These are phyloP conservation scores for Ceratocystis alfenasii DNA, from an alignment of 2,329 filamentous ascomycete species.

Conservation along the genomic window DNA sequence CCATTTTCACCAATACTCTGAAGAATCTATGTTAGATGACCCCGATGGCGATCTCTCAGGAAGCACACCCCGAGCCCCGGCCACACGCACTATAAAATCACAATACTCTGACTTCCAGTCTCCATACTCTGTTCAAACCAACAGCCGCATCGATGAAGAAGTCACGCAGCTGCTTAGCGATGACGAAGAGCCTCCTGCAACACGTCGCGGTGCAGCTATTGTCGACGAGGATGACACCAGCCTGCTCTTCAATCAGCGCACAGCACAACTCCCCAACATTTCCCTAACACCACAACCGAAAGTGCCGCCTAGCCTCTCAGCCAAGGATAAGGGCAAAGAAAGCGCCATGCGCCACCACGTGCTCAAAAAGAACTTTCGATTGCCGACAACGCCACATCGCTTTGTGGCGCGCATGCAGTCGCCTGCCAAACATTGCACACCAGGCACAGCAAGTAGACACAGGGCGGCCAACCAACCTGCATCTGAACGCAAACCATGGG, in stretches of 20 bases:
- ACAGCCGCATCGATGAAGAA: constrained; percentile 42
- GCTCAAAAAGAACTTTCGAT: constrained; percentile 89
- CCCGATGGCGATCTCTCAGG: constrained; percentile 41
- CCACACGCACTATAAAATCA: constrained; percentile 36
- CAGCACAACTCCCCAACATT: constrained; percentile 42
- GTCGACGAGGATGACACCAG: constrained; percentile 38
- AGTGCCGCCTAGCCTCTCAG: constrained; percentile 33
- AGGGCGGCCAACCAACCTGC: neutral
- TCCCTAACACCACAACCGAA: constrained; percentile 50
- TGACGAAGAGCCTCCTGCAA: constrained; percentile 29
- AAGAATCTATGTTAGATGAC: constrained; percentile 59
- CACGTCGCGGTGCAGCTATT: constrained; percentile 4
- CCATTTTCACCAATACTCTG: constrained; percentile 25
- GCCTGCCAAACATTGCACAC: constrained; percentile 11
- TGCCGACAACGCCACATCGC: constrained; percentile 76
- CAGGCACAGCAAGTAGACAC: neutral
- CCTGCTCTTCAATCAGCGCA: constrained; percentile 40
- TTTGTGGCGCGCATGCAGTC: constrained; percentile 32
- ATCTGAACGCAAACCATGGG: constrained; percentile 15
- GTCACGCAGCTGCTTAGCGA: constrained; percentile 29
- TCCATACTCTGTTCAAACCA: constrained; percentile 62
- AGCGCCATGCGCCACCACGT: constrained; percentile 81
- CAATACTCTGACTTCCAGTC: constrained; percentile 55
- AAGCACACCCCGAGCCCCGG: constrained; percentile 51
- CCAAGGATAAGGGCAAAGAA: constrained; percentile 33